Evolutionary conservation across 306 rosid genomes (phyloP).

Genomic region (Glycyrrhiza uralensis): DNA sequence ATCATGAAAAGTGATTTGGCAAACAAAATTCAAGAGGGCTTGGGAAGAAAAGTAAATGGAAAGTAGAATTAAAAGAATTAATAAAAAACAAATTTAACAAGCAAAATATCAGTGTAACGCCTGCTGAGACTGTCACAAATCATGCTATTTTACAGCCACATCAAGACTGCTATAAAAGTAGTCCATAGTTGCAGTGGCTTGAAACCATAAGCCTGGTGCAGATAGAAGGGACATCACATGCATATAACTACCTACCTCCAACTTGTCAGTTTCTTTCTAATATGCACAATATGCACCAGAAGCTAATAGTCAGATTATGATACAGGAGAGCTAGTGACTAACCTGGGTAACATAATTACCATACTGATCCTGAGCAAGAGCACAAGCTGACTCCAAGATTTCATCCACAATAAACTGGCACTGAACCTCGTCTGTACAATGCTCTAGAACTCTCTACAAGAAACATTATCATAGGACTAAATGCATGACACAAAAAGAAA

Average conservation of each 20-base stretch:
- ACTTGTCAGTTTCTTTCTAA: not conserved
- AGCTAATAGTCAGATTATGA: not conserved
- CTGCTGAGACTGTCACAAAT: not conserved
- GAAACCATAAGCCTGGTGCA: not conserved
- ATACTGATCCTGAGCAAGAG: conserved; percentile 64
- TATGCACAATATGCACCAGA: not conserved
- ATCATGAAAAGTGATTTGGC: not conserved
- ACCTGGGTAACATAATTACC: conserved; percentile 71
- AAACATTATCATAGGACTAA: conserved; percentile 15
- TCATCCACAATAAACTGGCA: conserved; percentile 68
- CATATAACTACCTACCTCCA: not conserved
- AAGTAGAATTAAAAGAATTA: not conserved
- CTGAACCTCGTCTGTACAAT: conserved; percentile 46
- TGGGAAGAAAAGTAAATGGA: not conserved
- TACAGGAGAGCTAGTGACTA: conserved; percentile 6
- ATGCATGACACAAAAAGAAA: not conserved
- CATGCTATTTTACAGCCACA: not conserved
- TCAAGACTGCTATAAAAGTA: not conserved
- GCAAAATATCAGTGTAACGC: not conserved
- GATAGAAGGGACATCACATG: not conserved
- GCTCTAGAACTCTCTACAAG: conserved; percentile 61
- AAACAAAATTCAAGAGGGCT: not conserved
- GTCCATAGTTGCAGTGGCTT: not conserved
- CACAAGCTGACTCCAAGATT: conserved; percentile 53
- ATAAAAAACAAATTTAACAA: not conserved